phyloP scores from a whole-genome alignment of 2,329 filamentous ascomycete species.

The Alternaria conjuncta region DNA sequence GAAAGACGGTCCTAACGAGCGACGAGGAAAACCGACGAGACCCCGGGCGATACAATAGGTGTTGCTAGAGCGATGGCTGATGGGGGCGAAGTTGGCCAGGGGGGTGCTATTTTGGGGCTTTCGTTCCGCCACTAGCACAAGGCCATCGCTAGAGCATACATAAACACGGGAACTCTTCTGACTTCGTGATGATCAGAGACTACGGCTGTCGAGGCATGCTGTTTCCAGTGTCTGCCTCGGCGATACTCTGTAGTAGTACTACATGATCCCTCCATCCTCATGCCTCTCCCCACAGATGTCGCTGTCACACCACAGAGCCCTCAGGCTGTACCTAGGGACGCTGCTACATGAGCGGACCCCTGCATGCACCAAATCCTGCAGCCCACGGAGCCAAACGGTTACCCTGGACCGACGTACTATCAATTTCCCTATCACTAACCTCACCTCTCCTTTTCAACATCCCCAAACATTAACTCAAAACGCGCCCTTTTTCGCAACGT shows the following conservation, averaged over 20 bases:
- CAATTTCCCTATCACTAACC: not conserved
- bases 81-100: conserved; percentile 13
- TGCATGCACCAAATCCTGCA: not conserved
- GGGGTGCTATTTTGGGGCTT: conserved; percentile 21
- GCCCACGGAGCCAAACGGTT: not conserved
- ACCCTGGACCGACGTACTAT: not conserved
- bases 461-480: not conserved
- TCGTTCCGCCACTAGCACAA: conserved; percentile 6
- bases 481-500: not conserved
- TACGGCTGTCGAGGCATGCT: not conserved
- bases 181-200: not conserved
- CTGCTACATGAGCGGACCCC: not conserved
- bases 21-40: conserved; percentile 17
- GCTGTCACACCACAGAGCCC: not conserved
- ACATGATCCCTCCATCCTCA: not conserved
- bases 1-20: conserved; percentile 26
- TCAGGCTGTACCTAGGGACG: not conserved
- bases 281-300: not conserved
- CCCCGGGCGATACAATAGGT: conserved; percentile 12
- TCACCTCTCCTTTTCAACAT: not conserved
- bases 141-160: conserved; percentile 13
- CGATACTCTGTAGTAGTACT: not conserved
- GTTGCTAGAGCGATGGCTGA: conserved; percentile 28
- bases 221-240: not conserved
- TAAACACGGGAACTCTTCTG: not conserved